Base-by-base conservation (phyloP, 192 early-diverging fungal species). In the Coemansia erecta region DNA sequence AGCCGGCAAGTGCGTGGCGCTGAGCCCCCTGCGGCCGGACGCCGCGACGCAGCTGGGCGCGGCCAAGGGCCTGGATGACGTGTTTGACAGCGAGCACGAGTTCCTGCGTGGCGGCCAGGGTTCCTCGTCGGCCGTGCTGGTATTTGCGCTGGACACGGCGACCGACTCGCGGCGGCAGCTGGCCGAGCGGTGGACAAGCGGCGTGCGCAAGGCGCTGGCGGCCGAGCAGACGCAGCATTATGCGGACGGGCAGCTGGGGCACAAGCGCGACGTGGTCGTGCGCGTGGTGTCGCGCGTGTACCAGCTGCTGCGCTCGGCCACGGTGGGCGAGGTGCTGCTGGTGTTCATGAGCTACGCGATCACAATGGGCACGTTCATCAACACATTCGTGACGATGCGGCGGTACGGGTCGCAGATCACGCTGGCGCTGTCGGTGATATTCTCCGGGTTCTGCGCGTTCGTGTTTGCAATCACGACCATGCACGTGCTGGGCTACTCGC, bases 301-400 rank as follows among this genome's bases (percentile, higher is more conserved):
- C 55, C 87, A 84, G 50, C 70, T 91, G 15, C 82, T 92, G 63
- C 60, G 85, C 72, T 77, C 86, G 55, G 89, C 90, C 21, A 86
- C 86, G 21, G 85, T 82, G 4, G 80, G 89, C 51, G 92, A 96
- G 60, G 85, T 93, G 26, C 70, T 91, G 40, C 84, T 96, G 21
- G 85, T 93, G 51, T 73, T 86, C 28, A 81, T 85, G 24, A 88
- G 89, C 60, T 90, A 93, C 75, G 66, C 91, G 8, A 85, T 96
- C 72, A 92, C 93, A 77, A 80, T 86, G 51, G 81, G 85, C 49
- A 92, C 92, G 1, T 89, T 94, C 61, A 77, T 87, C 37, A 83
- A 87, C 55, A 78, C 94, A 8, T 93, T 92, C 51, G 66, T 83
- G 19, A 94, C 92, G 63, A 92, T 96, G 91, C 82, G 90, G 44